A percentile compares a stretch with the other conserved stretches of the same genome.
These are phyloP conservation scores for Pisolithus marmoratus DNA, from an alignment of 768 basidiomycete genomes.

Conservation along the genomic window DNA sequence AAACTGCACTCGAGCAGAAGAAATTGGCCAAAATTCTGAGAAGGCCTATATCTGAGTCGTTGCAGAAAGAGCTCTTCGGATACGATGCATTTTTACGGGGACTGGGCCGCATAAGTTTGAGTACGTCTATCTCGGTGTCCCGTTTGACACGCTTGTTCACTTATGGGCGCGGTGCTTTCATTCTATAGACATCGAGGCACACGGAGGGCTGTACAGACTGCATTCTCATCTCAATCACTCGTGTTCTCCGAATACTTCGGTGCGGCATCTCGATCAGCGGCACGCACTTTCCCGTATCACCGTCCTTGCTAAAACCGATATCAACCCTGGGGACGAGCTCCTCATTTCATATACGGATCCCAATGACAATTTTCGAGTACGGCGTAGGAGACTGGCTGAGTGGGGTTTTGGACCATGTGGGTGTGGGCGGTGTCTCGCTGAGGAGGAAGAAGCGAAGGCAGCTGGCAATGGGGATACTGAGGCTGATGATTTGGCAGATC, in stretches of 20 bases:
- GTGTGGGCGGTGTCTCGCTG: conserved; percentile 63
- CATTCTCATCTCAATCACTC: conserved; percentile 88
- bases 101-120: conserved; percentile 75
- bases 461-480: neutral
- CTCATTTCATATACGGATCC: conserved; percentile 77
- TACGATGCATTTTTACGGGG: conserved; percentile 73
- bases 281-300: conserved; percentile 71
- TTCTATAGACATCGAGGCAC: conserved; percentile 73
- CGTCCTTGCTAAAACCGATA: conserved; percentile 57
- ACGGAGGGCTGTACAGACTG: conserved; percentile 80
- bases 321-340: conserved; percentile 70
- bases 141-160: conserved; percentile 1
- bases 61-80: conserved; percentile 59
- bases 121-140: conserved; percentile 36
- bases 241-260: conserved; percentile 74
- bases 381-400: conserved; percentile 49
- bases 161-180: neutral
- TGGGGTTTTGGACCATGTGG: conserved; percentile 75
- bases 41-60: conserved; percentile 37
- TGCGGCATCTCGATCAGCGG: conserved; percentile 68
- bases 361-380: conserved; percentile 26
- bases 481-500: conserved; percentile 47
- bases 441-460: conserved; percentile 34
- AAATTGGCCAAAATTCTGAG: conserved; percentile 54
- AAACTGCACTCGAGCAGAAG: conserved; percentile 44